Evolutionary conservation across 2,329 filamentous ascomycete species (phyloP).

Genomic region (Knufia petricola): DNA sequence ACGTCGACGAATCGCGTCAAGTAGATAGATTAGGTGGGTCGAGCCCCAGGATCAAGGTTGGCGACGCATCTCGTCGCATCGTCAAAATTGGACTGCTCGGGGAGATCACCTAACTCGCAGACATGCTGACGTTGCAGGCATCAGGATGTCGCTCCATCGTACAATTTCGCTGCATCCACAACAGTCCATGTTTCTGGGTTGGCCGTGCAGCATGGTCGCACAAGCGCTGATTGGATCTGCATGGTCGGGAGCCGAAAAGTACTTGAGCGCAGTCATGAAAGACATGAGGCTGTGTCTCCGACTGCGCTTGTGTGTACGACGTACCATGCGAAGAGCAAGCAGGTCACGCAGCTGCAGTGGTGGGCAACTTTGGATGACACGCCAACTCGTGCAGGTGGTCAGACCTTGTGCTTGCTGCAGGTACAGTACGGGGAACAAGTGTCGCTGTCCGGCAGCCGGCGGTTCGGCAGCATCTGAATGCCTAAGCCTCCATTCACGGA

Average conservation of each 20-base stretch:
- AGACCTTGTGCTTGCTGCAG: slow-evolving; percentile 3
- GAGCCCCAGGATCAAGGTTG: not conserved
- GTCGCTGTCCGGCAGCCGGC: too few species aligned
- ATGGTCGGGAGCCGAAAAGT: not conserved
- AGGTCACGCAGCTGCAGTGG: too few species aligned
- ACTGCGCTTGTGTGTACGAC: too few species aligned
- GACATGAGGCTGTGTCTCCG: too few species aligned
- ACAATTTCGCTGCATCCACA: slow-evolving; percentile 5
- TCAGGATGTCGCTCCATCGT: not conserved
- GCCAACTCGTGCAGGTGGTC: too few species aligned
- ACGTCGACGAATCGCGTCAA: not conserved
- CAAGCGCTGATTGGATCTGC: not conserved
- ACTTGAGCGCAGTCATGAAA: not conserved
- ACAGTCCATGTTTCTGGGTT: not conserved
- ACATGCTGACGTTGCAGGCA: not conserved
- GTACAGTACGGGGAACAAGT: slow-evolving; percentile 8
- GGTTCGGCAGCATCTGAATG: not conserved
- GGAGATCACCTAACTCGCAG: not conserved
- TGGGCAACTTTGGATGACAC: too few species aligned
- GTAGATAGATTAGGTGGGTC: slow-evolving; percentile 4
- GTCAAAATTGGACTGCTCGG: not conserved
- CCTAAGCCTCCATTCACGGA: slow-evolving; percentile 4
- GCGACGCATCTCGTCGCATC: not conserved
- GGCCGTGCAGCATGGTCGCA: not conserved
- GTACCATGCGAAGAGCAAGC: too few species aligned